Evolutionary conservation across 768 basidiomycete species (phyloP).

Genomic region (Termitomyces sp.): DNA sequence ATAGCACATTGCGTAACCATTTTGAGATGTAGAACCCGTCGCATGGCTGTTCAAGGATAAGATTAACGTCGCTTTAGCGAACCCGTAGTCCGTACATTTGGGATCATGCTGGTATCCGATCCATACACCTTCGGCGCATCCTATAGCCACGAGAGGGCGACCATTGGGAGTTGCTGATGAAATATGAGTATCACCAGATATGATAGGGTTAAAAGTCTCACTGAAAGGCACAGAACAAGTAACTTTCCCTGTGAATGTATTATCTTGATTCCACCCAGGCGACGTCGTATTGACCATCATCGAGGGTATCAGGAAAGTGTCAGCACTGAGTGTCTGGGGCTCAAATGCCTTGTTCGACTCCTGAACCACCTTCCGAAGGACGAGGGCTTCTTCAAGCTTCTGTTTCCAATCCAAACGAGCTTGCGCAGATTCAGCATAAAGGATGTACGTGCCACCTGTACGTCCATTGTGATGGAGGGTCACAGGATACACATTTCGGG

Average conservation of each 20-base stretch:
- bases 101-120: slow-evolving; percentile 93
- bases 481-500: slow-evolving; percentile 79
- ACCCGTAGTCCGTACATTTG: slow-evolving; percentile 45
- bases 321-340: slow-evolving; percentile 81
- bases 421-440: slow-evolving; percentile 80
- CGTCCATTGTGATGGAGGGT: slow-evolving; percentile 87
- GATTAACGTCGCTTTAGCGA: background rate
- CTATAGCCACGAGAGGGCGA: slow-evolving; percentile 84
- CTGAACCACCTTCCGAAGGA: slow-evolving; percentile 77
- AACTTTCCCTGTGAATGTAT: slow-evolving; percentile 73
- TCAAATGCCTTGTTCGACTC: slow-evolving; percentile 96
- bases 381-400: slow-evolving; percentile 85
- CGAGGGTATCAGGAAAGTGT: slow-evolving; percentile 81
- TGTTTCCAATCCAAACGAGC: slow-evolving; percentile 83
- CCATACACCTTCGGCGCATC: slow-evolving; percentile 96
- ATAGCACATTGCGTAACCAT: slow-evolving; percentile 95
- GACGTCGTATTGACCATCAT: slow-evolving; percentile 39
- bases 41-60: slow-evolving; percentile 54
- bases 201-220: slow-evolving; percentile 29
- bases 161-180: slow-evolving; percentile 75
- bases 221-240: slow-evolving; percentile 96
- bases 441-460: slow-evolving; percentile 77
- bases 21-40: slow-evolving; percentile 89
- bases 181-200: background rate
- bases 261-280: slow-evolving; percentile 72